Base-by-base conservation (phyloP, 2,329 filamentous ascomycete species). In the Diatrype stigma region DNA sequence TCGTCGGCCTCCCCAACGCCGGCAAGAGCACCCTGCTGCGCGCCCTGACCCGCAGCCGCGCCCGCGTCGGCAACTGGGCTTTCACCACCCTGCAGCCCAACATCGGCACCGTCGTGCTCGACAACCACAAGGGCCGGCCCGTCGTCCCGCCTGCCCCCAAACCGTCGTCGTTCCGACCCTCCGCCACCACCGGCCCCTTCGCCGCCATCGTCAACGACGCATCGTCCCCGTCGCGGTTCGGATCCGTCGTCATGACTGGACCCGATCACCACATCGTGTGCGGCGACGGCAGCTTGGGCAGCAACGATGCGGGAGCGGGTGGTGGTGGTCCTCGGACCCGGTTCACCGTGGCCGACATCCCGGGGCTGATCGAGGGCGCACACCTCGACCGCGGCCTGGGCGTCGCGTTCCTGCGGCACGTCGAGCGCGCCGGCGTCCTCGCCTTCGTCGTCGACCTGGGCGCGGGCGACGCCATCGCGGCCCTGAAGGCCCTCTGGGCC, bases 11-110 rank as follows among this genome's bases (percentile, higher is more conserved):
- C 16, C 94, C 94, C 1, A 99, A 99, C 67, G 94, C 93, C 4
- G 94, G 94, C 8, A 99, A 99, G 72, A 95, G 89, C 66, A 97
- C 94, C 0, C 78, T 99, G 1, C 79, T 97, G 16, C 85, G 94
- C 17, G 86, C 92, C 3, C 74, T 99, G 61, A 96, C 86, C 61
- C 92, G 92, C 67, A 95, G 89, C 66, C 86, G 91, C 53, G 90
- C 94, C 2, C 83, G 94, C 37, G 85, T 99, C 28, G 94, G 94
- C 38, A 86, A 89, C 67, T 99, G 94, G 94, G 93, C 91, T 10
- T 99, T 99, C 68, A 99, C 94, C 3, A 99, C 94, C 0, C 77
- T 99, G 8, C 87, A 92, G 60, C 94, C 94, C 2, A 96, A 96
- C 60, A 95, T 99, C 49, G 94, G 94, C 47, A 99, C 94, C 1